Percentiles rank a stretch among this genome's conserved stretches.
Conservation (phyloP, 371 early-diverging fungal species). For the Mortierella sp. region DNA sequence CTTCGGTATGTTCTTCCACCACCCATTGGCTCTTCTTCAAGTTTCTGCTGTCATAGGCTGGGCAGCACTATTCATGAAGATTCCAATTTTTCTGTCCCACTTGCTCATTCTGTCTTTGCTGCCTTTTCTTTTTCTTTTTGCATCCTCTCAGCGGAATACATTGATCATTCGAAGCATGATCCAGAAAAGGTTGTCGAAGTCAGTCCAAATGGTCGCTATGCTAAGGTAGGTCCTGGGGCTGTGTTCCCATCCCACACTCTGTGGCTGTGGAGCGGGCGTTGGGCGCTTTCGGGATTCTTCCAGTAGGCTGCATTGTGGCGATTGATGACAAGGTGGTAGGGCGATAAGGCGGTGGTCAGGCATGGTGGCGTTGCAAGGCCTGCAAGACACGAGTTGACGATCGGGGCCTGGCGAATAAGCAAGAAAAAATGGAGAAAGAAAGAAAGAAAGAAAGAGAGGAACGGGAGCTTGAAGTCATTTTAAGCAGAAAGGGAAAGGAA, state of each 20-base stretch:
- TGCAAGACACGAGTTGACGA: too few species aligned
- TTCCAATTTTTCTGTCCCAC: background rate
- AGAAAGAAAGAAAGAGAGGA: conserved; percentile 4
- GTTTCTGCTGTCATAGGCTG: background rate
- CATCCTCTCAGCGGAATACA: conserved; percentile 41
- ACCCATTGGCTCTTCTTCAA: background rate
- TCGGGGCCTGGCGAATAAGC: background rate
- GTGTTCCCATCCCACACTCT: too few species aligned
- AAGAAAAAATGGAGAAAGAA: background rate
- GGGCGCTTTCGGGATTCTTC: too few species aligned
- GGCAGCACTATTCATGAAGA: background rate
- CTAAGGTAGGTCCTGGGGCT: conserved; percentile 57
- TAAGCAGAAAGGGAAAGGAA: conserved; percentile 6
- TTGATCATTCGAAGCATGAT: conserved; percentile 60
- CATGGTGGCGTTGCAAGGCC: too few species aligned
- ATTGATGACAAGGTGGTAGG: too few species aligned
- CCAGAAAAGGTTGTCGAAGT: conserved; percentile 75
- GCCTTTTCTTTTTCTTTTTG: background rate
- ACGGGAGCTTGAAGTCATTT: background rate
- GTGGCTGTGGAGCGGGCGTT: too few species aligned
- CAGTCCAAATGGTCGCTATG: conserved; percentile 77
- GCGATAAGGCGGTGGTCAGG: too few species aligned
- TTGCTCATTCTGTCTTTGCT: background rate
- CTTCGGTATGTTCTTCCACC: conserved; percentile 23
- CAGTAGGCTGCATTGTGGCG: too few species aligned